These are phyloP conservation scores for Komagataella pastoris DNA, from an alignment of 805 yeast species.

Conservation along the genomic window DNA sequence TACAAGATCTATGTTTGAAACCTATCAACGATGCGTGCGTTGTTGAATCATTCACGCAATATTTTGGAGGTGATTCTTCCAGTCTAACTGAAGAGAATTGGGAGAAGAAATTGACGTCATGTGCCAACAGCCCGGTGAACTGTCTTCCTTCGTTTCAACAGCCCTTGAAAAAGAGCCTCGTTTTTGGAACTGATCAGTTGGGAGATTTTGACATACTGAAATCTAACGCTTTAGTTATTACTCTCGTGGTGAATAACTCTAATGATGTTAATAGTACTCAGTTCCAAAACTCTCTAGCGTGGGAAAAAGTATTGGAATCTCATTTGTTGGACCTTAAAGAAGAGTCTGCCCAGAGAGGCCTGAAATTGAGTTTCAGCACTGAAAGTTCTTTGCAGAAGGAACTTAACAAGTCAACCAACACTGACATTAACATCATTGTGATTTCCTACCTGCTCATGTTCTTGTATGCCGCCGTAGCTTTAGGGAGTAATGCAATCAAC, in stretches of 20 bases:
- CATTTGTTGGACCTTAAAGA: slow-evolving; percentile 30
- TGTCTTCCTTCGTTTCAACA: slow-evolving; percentile 88
- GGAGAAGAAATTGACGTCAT: slow-evolving; percentile 37
- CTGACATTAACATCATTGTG: slow-evolving; percentile 58
- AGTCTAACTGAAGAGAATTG: slow-evolving; percentile 39
- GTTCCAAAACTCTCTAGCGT: slow-evolving; percentile 27
- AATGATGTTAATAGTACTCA: slow-evolving; percentile 27
- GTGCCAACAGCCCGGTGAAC: slow-evolving; percentile 74
- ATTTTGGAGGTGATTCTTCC: slow-evolving; percentile 53
- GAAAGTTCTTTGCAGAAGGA: slow-evolving; percentile 80
- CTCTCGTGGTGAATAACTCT: slow-evolving; percentile 52
- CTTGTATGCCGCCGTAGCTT: slow-evolving; percentile 70
- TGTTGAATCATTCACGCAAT: slow-evolving; percentile 80
- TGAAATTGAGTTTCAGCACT: slow-evolving; percentile 62
- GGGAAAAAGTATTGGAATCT: slow-evolving; percentile 61
- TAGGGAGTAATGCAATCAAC: slow-evolving; percentile 32
- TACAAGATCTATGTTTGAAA: slow-evolving; percentile 68
- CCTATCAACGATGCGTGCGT: slow-evolving; percentile 76
- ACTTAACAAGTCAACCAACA: slow-evolving; percentile 65
- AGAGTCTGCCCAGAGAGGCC: slow-evolving; percentile 37
- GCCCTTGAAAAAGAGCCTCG: slow-evolving; percentile 59
- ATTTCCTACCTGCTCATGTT: slow-evolving; percentile 81
- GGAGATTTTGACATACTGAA: slow-evolving; percentile 35
- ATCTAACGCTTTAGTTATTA: slow-evolving; percentile 64
- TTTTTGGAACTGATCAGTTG: slow-evolving; percentile 38